Conservation (phyloP, 441 rosid genomes). For the Erysimum pusillum region DNA sequence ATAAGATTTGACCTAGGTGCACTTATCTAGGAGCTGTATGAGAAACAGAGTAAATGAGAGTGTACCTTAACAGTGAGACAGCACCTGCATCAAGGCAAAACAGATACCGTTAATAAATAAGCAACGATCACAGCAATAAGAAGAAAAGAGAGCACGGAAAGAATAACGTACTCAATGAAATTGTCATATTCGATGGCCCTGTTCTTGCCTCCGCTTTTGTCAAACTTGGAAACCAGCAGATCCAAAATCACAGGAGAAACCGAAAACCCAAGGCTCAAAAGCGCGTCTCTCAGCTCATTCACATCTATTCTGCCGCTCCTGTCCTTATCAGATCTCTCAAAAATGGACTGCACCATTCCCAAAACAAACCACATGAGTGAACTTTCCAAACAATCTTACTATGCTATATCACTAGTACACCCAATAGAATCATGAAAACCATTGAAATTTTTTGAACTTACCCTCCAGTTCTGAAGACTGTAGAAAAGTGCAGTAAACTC, state of each 20-base stretch:
- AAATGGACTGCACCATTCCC: slow-evolving; percentile 55
- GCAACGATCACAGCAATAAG: neutral
- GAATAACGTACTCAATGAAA: slow-evolving; percentile 43
- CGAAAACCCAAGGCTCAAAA: slow-evolving; percentile 75
- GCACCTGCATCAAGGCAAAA: slow-evolving; percentile 65
- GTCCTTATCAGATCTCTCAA: slow-evolving; percentile 84
- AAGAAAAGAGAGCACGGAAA: neutral
- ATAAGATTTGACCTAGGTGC: neutral
- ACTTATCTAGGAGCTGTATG: slow-evolving; percentile 7
- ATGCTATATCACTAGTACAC: neutral
- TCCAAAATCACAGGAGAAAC: slow-evolving; percentile 74
- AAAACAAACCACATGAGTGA: slow-evolving; percentile 1
- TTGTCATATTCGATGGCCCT: too few relatives aligned
- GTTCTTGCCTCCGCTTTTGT: too few relatives aligned
- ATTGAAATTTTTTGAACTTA: slow-evolving; percentile 38
- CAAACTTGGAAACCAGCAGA: too few relatives aligned
- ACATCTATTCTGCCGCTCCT: slow-evolving; percentile 80
- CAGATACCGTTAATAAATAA: neutral
- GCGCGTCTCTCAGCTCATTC: slow-evolving; percentile 86
- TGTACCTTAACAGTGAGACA: slow-evolving; percentile 95
- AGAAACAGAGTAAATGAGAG: slow-evolving; percentile 19
- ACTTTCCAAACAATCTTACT: neutral
- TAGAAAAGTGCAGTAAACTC: slow-evolving; percentile 83
- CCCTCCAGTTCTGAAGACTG: slow-evolving; percentile 97
- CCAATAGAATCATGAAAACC: neutral